Conservation (phyloP, 495 filamentous ascomycete species). For the Polyplosphaeria fusca region DNA sequence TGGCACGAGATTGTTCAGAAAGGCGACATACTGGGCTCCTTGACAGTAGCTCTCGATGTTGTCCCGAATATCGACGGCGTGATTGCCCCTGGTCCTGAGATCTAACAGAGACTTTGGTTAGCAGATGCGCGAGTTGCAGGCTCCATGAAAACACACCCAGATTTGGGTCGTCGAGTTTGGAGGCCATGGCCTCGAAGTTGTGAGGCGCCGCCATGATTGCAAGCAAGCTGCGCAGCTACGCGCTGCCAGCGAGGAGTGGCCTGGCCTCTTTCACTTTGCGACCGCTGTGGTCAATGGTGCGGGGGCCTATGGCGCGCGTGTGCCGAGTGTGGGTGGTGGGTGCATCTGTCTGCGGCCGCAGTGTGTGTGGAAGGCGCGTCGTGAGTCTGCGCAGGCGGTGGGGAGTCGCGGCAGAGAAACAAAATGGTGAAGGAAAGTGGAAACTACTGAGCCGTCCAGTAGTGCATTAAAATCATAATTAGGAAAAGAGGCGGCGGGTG, state of each 20-base stretch:
- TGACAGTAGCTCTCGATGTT: conserved; percentile 71
- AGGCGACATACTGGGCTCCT: conserved; percentile 63
- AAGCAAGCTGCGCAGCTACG: conserved; percentile 4
- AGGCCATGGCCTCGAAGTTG: conserved; percentile 33
- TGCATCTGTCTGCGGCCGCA: background rate
- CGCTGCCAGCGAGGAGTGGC: background rate
- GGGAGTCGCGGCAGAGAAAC: background rate
- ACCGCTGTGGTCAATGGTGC: background rate
- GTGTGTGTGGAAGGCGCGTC: background rate
- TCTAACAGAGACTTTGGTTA: conserved; percentile 49
- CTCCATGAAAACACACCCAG: conserved; percentile 18
- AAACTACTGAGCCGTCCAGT: background rate
- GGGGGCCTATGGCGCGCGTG: too few species aligned
- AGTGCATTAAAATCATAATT: background rate
- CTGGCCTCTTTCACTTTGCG: background rate
- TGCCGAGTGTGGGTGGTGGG: background rate
- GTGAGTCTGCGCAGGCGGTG: background rate
- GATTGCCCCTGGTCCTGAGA: conserved; percentile 68
- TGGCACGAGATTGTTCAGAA: conserved; percentile 82
- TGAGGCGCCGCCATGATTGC: conserved; percentile 32
- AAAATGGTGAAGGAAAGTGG: background rate
- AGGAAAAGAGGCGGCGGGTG: background rate
- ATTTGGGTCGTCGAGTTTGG: conserved; percentile 40
- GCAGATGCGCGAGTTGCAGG: background rate
- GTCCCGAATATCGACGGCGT: conserved; percentile 78